Conservation (phyloP, 495 filamentous ascomycete species). For the Tuber aestivum region DNA sequence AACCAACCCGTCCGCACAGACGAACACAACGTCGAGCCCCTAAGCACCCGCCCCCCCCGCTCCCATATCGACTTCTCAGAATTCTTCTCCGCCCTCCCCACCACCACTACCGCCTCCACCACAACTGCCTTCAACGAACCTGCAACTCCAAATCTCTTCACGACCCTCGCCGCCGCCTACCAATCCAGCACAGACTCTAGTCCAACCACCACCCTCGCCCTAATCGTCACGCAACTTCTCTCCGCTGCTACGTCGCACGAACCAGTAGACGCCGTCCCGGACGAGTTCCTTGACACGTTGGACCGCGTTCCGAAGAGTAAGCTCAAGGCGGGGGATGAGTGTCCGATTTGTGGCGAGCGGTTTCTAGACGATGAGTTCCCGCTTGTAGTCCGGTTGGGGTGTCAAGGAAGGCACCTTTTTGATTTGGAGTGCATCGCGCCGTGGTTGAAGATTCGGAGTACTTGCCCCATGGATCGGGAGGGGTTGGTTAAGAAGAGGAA, state of each 20-base stretch:
- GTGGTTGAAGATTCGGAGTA: slow-evolving; percentile 71
- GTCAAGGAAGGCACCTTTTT: slow-evolving; percentile 72
- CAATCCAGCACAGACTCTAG: slow-evolving; percentile 17
- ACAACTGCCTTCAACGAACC: slow-evolving; percentile 46
- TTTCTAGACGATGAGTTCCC: slow-evolving; percentile 72
- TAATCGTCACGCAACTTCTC: slow-evolving; percentile 57
- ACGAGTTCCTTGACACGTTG: slow-evolving; percentile 72
- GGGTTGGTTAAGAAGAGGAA: slow-evolving; percentile 70
- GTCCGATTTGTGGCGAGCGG: slow-evolving; percentile 78
- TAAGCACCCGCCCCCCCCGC: slow-evolving; percentile 44
- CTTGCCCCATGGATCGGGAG: slow-evolving; percentile 76
- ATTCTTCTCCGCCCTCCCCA: slow-evolving; percentile 72
- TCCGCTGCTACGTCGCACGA: slow-evolving; percentile 61
- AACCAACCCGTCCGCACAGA: slow-evolving; percentile 50
- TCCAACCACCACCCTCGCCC: slow-evolving; percentile 51
- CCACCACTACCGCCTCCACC: slow-evolving; percentile 55
- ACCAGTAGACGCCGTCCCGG: slow-evolving; percentile 66
- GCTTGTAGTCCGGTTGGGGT: slow-evolving; percentile 81
- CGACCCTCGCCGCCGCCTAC: slow-evolving; percentile 49
- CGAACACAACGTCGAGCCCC: slow-evolving; percentile 68
- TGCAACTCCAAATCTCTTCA: slow-evolving; percentile 46
- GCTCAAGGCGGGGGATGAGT: slow-evolving; percentile 62
- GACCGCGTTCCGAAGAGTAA: slow-evolving; percentile 69
- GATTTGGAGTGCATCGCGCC: slow-evolving; percentile 92
- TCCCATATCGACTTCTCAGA: slow-evolving; percentile 78